Base-by-base conservation (phyloP, 371 early-diverging fungal genomes). In the Saksenaea oblongispora region DNA sequence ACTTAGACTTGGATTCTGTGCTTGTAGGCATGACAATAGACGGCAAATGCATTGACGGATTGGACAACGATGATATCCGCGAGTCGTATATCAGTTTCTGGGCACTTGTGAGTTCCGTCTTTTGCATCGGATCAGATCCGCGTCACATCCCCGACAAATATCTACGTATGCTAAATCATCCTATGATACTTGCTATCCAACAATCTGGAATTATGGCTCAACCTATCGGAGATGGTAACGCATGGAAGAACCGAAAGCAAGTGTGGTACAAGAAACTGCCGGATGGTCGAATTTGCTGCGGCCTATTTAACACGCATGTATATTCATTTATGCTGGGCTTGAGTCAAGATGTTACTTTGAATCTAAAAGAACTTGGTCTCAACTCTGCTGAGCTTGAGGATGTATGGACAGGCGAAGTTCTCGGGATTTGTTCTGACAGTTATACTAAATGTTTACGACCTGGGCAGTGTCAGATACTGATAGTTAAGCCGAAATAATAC, bases 101-200 rank as follows among this genome's bases (percentile, higher is more conserved):
- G 75, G 72, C 75, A 7, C 62, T 75, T 15, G 64, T 72, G 24
- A 72, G 72, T 59, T 72, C 75, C 8, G 72, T 75, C 1, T 72
- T 75, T 42, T 75, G 75, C 24, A 56, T 75, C n/a, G 75, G 75
- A 11, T 58, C 70, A 1, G 75, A 75, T 63, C 75, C 75, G 18
- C 72, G 75, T 14, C 60, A 39, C 56, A 59, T 75, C 14, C 75
- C 75, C 10, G 70, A 75, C 47, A 67, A 69, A 13, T 75, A 75
- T 11, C 58, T 75, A 3, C n/a, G 36, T 2, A 60, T 69, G 70
- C 56, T 75, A 2, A 64, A 69, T 24, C 70, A 75, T 58, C 72
- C 75, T 4, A 56, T 42, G n/a, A 65, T 75, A 0, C 34, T 75
- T 8, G 62, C 28, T 9, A 69, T 75, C 7, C 75, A 75, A 9